phyloP scores from a whole-genome alignment of 2,329 filamentous ascomycete species.

The Chalaropsis ovoidea region DNA sequence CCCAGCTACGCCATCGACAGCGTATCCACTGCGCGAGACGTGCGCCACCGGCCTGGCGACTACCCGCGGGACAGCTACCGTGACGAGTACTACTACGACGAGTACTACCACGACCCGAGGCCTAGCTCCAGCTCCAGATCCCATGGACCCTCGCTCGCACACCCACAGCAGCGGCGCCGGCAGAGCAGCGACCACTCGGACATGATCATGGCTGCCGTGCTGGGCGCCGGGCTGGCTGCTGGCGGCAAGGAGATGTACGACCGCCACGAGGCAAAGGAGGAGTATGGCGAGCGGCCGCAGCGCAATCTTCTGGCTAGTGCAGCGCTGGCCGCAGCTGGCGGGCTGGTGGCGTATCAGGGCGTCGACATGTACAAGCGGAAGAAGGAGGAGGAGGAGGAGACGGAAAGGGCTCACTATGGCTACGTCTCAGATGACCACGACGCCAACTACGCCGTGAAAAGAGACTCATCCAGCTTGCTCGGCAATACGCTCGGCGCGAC shows the following conservation, averaged over 20 bases:
- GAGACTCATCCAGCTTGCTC: slow-evolving; percentile 54
- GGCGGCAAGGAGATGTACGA: slow-evolving; percentile 58
- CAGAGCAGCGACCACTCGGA: slow-evolving; percentile 52
- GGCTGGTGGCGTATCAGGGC: slow-evolving; percentile 53
- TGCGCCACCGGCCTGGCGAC: slow-evolving; percentile 55
- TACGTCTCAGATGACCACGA: slow-evolving; percentile 49
- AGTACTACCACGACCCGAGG: slow-evolving; percentile 38
- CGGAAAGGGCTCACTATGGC: slow-evolving; percentile 38
- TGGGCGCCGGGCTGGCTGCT: slow-evolving; percentile 53
- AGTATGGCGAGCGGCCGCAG: slow-evolving; percentile 39
- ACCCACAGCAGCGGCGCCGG: slow-evolving; percentile 48
- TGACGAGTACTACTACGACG: slow-evolving; percentile 39
- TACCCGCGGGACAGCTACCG: slow-evolving; percentile 44
- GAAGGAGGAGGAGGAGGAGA: slow-evolving; percentile 32
- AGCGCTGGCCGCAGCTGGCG: slow-evolving; percentile 53
- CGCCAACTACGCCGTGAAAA: slow-evolving; percentile 44
- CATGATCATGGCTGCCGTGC: slow-evolving; percentile 56
- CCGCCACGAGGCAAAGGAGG: slow-evolving; percentile 47
- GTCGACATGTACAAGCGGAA: slow-evolving; percentile 54
- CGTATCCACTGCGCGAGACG: slow-evolving; percentile 34
- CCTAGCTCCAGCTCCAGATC: too few relatives aligned
- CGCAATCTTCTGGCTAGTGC: slow-evolving; percentile 51
- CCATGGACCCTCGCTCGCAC: slow-evolving; percentile 33
- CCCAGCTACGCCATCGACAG: slow-evolving; percentile 11
- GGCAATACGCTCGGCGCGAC: slow-evolving; percentile 54